Base-by-base conservation (phyloP, 192 early-diverging fungal genomes). In the Mortierella hygrophila region DNA sequence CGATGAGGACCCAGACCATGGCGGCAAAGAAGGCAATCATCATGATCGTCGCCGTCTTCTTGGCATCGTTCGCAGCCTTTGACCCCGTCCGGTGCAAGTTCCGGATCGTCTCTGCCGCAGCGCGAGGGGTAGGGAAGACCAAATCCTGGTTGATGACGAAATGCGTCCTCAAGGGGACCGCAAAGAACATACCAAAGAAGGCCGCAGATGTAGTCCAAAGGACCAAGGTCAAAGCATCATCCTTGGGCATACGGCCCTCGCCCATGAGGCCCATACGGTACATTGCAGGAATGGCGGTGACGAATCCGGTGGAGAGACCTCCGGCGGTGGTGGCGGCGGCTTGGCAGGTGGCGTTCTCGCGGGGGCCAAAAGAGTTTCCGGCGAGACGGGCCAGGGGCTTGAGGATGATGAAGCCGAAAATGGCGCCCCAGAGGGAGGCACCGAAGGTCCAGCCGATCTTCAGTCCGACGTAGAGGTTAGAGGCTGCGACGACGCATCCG, bases 141-240 rank as follows among this genome's bases (percentile, higher is more conserved):
- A 95, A 83, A 38, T 95, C 90, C 71, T 94, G 92, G 75, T 94
- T 94, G 72, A 95, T 81, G 72, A 95, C 89, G 57, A 93, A 95
- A 35, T 93, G 93, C 32, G 91, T 83, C 29, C 94, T 88, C 35
- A 94, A 89, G 11, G 94, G 94, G 4, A 94, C 88, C 29, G 94
- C 94, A 80, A 95, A 95, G 88, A 95, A 95, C 70, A 95, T 83
- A 70, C 94, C 94, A 78, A 92, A 95, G 86, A 92, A 93, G 63
- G 94, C 92, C 32, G 90, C 87, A 57, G 87, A 89, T 41, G 92
- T 85, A 26, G 93, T 90, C 86, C 89, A 94, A 46, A 92, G 79
- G 49, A 94, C 52, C 18, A 95, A 80, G 21, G 88, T 78, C 35
- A 84, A 72, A n/a, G 81, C 73, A 81, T 95, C 93, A 41, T 90